Evolutionary conservation across 768 basidiomycete species (phyloP), one percentile per base, ranked within the genome.

Genomic region (Sarcomyxa edulis): DNA sequence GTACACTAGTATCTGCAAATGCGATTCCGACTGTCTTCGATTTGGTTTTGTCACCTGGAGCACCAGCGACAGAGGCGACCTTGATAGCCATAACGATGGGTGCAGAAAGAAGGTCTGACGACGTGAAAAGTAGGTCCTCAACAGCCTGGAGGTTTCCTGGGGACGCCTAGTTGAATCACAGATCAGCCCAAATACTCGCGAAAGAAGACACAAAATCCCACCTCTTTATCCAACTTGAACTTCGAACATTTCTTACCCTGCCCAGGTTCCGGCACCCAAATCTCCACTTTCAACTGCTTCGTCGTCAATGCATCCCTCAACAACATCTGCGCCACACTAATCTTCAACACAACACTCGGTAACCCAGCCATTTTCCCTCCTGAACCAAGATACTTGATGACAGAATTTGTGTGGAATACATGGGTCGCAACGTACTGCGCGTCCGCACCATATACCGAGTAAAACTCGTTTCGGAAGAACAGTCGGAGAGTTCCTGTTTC

Each of bases 81-180:
- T 89, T 91, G 39, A 98, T 77, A 8, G 92, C 81, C 72, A 97
- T 78, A 32, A 94, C 85, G 27, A 98, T 83, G 0, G 95, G 93
- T 12, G 90, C 78, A 10, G 88, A 74, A 1, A 81, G 59, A 11
- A 95, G 72, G 53, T 96, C 93, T 10, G 78, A 79, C 46, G 83
- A 77, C 4, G 65, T 68, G 58, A 99, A 99, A 7, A 99, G 68
- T 2, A 93, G 68, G 48, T 93, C 91, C 58, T 94, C 90, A 5
- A 84, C 76, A 5, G 74, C 72, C 55, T 77, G 72, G 7, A 76
- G 30, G 71, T 93, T 50, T 71, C 94, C 87, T 65, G 68, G 63
- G 23, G 64, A 69, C 9, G 75, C 74, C 74, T 76, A 42, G 11
- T 27, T 3, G 14, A 14, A 6, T 3, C 7, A 2, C 16, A 18